phyloP scores from a whole-genome alignment of 2,329 filamentous ascomycete species.

The Penicillium rolfsii region DNA sequence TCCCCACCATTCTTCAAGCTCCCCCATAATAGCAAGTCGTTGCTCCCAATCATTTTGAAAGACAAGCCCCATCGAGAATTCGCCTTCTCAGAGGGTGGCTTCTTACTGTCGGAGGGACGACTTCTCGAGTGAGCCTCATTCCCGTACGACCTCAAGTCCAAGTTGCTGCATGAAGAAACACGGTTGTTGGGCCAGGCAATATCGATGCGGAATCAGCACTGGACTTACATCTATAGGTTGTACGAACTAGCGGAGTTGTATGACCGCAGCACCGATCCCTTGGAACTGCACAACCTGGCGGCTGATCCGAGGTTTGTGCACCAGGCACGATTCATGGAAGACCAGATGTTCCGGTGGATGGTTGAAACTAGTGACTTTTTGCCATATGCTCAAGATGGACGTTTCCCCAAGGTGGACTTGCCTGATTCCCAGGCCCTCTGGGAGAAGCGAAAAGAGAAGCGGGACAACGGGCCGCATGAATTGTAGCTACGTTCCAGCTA shows the following conservation, averaged over 20 bases:
- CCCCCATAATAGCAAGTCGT: constrained; percentile 47
- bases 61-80: constrained; percentile 41
- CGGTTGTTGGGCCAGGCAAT: constrained; percentile 47
- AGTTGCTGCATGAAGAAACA: constrained; percentile 52
- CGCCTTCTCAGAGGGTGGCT: constrained; percentile 52
- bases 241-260: constrained; percentile 54
- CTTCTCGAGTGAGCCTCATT: constrained; percentile 50
- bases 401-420: constrained; percentile 41
- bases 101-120: constrained; percentile 51
- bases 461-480: not conserved
- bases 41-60: constrained; percentile 36
- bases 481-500: not conserved
- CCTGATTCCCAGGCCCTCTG: constrained; percentile 7
- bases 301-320: constrained; percentile 13
- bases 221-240: constrained; percentile 51
- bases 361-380: constrained; percentile 42
- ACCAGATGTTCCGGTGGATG: constrained; percentile 46
- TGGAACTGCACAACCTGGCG: constrained; percentile 33
- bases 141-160: constrained; percentile 53
- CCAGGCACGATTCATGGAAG: constrained; percentile 34
- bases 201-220: constrained; percentile 28
- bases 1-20: constrained; percentile 52
- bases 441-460: constrained; percentile 1
- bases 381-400: constrained; percentile 39
- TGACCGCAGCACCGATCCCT: constrained; percentile 40